These are phyloP conservation scores for Plasmodium fragile DNA, from an alignment of 169 alveolate species.

Conservation along the genomic window DNA sequence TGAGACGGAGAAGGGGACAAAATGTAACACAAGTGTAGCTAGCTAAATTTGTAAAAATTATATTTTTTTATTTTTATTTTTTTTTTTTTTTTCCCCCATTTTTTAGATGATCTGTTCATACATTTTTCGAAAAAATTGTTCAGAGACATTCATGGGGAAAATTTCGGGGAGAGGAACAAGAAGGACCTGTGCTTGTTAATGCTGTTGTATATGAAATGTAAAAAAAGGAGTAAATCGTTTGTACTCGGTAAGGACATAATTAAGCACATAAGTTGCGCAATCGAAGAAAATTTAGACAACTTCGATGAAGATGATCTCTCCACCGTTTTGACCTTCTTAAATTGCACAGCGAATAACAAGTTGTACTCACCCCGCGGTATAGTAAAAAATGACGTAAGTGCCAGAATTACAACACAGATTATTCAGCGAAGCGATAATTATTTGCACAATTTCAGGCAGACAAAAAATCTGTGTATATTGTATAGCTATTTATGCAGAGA, in stretches of 20 bases:
- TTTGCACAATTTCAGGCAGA: constrained; percentile 56
- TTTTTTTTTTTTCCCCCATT: not conserved
- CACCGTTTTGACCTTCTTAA: constrained; percentile 46
- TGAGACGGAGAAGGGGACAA: not conserved
- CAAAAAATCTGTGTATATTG: constrained; percentile 48
- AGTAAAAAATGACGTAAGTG: constrained; percentile 4
- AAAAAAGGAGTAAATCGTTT: constrained; percentile 46
- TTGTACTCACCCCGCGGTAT: constrained; percentile 11
- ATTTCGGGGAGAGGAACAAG: not conserved
- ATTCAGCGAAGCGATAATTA: constrained; percentile 41
- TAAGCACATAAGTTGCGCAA: constrained; percentile 19
- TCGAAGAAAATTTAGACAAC: constrained; percentile 45
- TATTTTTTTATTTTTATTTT: not conserved
- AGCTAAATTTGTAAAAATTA: not conserved
- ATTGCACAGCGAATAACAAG: constrained; percentile 35
- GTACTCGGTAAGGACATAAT: constrained; percentile 12
- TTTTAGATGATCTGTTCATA: constrained; percentile 31
- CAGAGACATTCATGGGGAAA: constrained; percentile 3
- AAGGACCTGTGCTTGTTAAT: constrained; percentile 48
- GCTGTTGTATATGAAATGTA: constrained; percentile 35
- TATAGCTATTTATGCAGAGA: constrained; percentile 68
- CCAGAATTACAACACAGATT: constrained; percentile 11
- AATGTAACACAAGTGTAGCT: not conserved
- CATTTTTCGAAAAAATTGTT: constrained; percentile 27
- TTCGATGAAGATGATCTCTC: constrained; percentile 67